These are phyloP conservation scores for Anaeramoeba ignava DNA, from an alignment of 78 protist species.

Conservation along the genomic window DNA sequence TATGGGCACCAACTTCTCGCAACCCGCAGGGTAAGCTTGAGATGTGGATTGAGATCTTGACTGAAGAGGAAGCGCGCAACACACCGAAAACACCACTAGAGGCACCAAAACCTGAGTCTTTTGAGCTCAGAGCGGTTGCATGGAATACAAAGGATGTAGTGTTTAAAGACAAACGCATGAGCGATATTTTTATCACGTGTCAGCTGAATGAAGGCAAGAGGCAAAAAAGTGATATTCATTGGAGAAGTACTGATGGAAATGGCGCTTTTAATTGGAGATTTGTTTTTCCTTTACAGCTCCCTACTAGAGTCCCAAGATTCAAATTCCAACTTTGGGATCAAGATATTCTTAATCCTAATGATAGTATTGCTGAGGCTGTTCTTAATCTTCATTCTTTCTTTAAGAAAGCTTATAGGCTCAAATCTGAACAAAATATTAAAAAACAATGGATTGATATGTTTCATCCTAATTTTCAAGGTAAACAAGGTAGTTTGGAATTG, in stretches of 20 bases:
- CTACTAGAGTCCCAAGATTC: conserved; percentile 21
- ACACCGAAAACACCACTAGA: conserved; percentile 7
- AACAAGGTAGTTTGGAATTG: neutral
- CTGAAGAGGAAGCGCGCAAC: conserved; percentile 13
- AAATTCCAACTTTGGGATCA: conserved; percentile 34
- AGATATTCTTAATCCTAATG: conserved; percentile 24
- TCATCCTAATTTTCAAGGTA: conserved; percentile 26
- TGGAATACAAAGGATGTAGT: conserved; percentile 20
- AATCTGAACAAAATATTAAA: neutral
- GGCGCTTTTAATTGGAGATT: conserved; percentile 31
- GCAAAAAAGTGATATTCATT: conserved; percentile 21
- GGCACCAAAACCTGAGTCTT: conserved; percentile 17
- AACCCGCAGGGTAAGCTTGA: conserved; percentile 27
- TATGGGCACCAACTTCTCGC: conserved; percentile 16
- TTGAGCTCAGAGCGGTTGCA: conserved; percentile 16
- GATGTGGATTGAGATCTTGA: conserved; percentile 24
- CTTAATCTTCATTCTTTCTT: conserved; percentile 14
- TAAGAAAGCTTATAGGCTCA: conserved; percentile 2
- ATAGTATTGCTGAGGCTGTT: conserved; percentile 17
- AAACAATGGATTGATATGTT: conserved; percentile 18
- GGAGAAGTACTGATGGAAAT: conserved; percentile 21
- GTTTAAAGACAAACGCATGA: conserved; percentile 18
- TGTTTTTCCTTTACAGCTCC: conserved; percentile 20
- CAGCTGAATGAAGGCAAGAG: conserved; percentile 11
- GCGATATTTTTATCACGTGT: conserved; percentile 14